Conservation (phyloP, 2,329 filamentous ascomycete genomes). For the Simplicillium aogashimaense region DNA sequence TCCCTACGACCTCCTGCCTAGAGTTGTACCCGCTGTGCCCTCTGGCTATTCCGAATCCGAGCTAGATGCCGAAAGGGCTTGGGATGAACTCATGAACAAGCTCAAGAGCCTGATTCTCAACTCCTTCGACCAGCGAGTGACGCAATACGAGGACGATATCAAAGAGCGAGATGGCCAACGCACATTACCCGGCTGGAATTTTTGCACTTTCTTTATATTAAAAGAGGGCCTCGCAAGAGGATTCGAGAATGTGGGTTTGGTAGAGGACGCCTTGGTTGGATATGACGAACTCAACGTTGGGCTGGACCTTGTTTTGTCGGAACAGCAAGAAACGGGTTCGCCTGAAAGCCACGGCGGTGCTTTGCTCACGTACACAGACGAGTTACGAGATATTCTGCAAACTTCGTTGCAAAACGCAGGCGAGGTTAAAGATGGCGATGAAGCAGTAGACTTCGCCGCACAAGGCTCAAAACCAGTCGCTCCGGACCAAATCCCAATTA, state of each 20-base stretch:
- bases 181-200: constrained; percentile 90
- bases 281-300: constrained; percentile 92
- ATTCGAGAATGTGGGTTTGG: constrained; percentile 90
- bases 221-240: constrained; percentile 91
- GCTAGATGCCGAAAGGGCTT: constrained; percentile 71
- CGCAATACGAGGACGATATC: constrained; percentile 95
- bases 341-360: constrained; percentile 60
- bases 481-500: constrained; percentile 50
- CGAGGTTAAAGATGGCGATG: constrained; percentile 22
- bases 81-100: constrained; percentile 75
- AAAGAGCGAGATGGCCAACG: constrained; percentile 86
- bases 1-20: constrained; percentile 53
- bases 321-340: constrained; percentile 52
- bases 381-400: constrained; percentile 53
- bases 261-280: constrained; percentile 87
- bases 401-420: constrained; percentile 32
- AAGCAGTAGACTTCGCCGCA: constrained; percentile 41
- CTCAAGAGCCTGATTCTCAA: constrained; percentile 78
- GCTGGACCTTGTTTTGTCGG: constrained; percentile 70
- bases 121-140: constrained; percentile 84
- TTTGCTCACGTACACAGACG: constrained; percentile 63
- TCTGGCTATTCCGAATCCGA: constrained; percentile 59
- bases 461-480: constrained; percentile 25
- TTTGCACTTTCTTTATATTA: constrained; percentile 96
- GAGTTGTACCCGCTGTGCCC: constrained; percentile 52